Conservation (phyloP, 1,284 basidiomycete species). For the Ganoderma leucocontextum region DNA sequence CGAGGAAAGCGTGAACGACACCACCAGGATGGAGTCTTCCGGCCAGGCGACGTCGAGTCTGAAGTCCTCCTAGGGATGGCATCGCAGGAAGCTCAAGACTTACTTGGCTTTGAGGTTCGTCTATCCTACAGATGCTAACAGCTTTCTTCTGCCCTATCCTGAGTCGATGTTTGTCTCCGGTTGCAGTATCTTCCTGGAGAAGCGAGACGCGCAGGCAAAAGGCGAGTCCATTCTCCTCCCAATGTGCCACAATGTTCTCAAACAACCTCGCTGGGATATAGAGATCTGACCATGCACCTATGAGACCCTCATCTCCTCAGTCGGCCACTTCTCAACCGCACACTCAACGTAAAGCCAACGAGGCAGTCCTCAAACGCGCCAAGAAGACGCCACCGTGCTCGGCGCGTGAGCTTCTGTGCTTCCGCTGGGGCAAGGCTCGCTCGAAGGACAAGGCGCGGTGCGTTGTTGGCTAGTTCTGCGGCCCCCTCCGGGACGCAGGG, state of each 20-base stretch:
- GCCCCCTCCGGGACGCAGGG: neutral
- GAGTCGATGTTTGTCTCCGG: too few species aligned
- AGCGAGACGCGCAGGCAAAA: slow-evolving; percentile 79
- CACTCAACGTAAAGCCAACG: slow-evolving; percentile 87
- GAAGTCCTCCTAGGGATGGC: slow-evolving; percentile 82
- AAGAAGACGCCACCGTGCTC: slow-evolving; percentile 91
- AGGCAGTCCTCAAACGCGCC: slow-evolving; percentile 89
- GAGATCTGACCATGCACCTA: slow-evolving; percentile 97
- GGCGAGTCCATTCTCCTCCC: slow-evolving; percentile 59
- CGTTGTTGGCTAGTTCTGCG: neutral
- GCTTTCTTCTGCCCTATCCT: too few species aligned
- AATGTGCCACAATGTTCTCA: neutral
- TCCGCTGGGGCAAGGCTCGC: slow-evolving; percentile 69
- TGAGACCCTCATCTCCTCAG: slow-evolving; percentile 87
- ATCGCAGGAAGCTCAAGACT: slow-evolving; percentile 90
- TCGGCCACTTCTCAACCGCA: slow-evolving; percentile 85
- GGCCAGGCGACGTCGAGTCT: slow-evolving; percentile 75
- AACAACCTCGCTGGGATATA: slow-evolving; percentile 41
- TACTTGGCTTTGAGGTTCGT: slow-evolving; percentile 87
- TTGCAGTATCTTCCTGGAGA: too few species aligned
- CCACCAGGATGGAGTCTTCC: slow-evolving; percentile 84
- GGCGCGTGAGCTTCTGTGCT: slow-evolving; percentile 93
- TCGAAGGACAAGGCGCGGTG: slow-evolving; percentile 32
- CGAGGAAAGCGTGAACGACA: slow-evolving; percentile 85
- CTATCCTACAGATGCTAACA: too few species aligned